phyloP scores from a whole-genome alignment of 1,139 yeast genomes.

The Candida pseudocylindracea region DNA sequence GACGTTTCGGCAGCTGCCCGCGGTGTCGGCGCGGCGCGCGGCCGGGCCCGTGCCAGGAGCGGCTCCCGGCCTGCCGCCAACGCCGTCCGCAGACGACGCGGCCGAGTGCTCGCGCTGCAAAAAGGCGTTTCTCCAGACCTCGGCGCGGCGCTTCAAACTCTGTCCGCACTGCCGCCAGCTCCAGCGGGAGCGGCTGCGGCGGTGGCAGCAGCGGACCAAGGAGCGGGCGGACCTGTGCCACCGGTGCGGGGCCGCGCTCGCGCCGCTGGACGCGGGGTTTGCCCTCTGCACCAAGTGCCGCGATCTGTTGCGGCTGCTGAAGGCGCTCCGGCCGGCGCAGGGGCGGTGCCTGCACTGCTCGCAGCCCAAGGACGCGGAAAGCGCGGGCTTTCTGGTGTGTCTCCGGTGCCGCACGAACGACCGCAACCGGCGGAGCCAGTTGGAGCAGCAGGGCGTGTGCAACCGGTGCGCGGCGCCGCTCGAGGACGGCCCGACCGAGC shows the following conservation, averaged over 20 bases:
- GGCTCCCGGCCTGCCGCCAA: neutral
- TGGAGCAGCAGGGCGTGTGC: slow-evolving; percentile 36
- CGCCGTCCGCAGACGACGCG: too few species aligned
- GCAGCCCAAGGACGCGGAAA: slow-evolving; percentile 29
- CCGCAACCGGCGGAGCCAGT: slow-evolving; percentile 27
- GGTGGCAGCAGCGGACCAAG: slow-evolving; percentile 44
- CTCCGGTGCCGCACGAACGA: slow-evolving; percentile 40
- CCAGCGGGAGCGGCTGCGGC: slow-evolving; percentile 35
- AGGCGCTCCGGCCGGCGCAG: slow-evolving; percentile 33
- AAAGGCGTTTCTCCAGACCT: slow-evolving; percentile 28
- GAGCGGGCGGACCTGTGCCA: slow-evolving; percentile 40
- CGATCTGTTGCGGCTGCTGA: slow-evolving; percentile 26
- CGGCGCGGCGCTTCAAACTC: slow-evolving; percentile 27
- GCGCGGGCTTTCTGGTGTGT: slow-evolving; percentile 31
- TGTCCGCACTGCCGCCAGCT: slow-evolving; percentile 44
- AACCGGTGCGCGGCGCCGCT: slow-evolving; percentile 34
- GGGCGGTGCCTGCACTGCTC: slow-evolving; percentile 51
- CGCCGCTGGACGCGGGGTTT: slow-evolving; percentile 22
- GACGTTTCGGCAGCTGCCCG: too few species aligned
- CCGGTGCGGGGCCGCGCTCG: slow-evolving; percentile 34
- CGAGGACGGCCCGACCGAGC: slow-evolving; percentile 17
- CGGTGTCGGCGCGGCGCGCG: too few species aligned
- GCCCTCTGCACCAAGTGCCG: slow-evolving; percentile 42
- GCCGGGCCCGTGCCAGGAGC: too few species aligned
- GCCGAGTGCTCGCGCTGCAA: slow-evolving; percentile 35